Evolutionary conservation across 768 basidiomycete species (phyloP).

Genomic region (Lactarius sanguifluus): DNA sequence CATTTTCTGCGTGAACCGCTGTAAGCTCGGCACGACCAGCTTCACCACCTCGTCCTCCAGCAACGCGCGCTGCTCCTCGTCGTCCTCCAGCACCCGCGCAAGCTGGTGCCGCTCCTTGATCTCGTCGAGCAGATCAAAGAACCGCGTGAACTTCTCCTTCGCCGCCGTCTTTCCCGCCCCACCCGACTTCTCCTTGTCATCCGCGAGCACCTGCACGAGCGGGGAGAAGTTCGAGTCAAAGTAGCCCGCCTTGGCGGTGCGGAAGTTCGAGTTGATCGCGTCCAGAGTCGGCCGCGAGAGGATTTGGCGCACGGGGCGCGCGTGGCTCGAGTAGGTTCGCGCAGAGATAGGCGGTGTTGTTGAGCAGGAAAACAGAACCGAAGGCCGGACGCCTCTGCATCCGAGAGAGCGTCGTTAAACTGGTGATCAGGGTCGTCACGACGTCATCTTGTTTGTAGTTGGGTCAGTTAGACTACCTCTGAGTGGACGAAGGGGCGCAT

Average conservation of each 20-base stretch:
- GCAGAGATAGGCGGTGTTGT: conserved; percentile 73
- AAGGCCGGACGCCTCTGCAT: conserved; percentile 60
- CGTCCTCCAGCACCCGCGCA: conserved; percentile 69
- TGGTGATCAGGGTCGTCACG: conserved; percentile 60
- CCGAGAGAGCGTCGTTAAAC: conserved; percentile 62
- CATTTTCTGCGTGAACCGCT: conserved; percentile 72
- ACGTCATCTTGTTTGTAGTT: conserved; percentile 62
- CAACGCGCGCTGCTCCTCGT: conserved; percentile 54
- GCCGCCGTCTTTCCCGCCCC: conserved; percentile 50
- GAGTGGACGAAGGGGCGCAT: conserved; percentile 34
- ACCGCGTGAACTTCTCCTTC: conserved; percentile 81
- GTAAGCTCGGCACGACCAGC: conserved; percentile 71
- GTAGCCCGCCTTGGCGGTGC: conserved; percentile 80
- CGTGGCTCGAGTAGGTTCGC: conserved; percentile 56
- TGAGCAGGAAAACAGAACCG: conserved; percentile 74
- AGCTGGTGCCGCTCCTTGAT: conserved; percentile 72
- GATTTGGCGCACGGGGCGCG: conserved; percentile 46
- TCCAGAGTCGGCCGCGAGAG: conserved; percentile 65
- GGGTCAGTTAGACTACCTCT: not conserved
- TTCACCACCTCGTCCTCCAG: conserved; percentile 74
- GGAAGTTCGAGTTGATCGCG: conserved; percentile 63
- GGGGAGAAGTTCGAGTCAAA: conserved; percentile 82
- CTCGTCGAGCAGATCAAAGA: conserved; percentile 80
- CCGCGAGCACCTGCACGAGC: conserved; percentile 60
- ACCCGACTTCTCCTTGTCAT: conserved; percentile 46